Evolutionary conservation across 495 filamentous ascomycete genomes (phyloP), one percentile per base, ranked within the genome.

Genomic region (Acidiella bohemica): DNA sequence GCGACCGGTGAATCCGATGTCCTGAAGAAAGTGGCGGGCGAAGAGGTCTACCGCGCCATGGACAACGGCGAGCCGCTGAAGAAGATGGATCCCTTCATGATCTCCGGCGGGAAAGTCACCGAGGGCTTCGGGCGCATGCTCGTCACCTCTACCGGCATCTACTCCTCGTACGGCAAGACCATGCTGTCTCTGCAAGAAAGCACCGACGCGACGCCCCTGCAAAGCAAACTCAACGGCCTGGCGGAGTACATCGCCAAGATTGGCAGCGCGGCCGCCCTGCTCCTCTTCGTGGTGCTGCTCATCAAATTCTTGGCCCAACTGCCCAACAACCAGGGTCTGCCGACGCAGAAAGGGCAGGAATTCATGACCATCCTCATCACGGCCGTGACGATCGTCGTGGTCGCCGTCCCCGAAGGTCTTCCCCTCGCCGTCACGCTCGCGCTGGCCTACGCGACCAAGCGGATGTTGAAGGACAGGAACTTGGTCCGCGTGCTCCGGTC

Each of bases 401-500:
- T 96, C 17, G 88, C 88, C 21, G 85, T 96, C 10, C 88, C 88
- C 2, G 88, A 96, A 64, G 88, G 88, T 16, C 62, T 96, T 32
- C 88, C 88, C 12, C 67, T 96, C 26, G 88, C 88, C 35, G 88
- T 96, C 10, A 96, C 88, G 0, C 67, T 96, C 33, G 88, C 88
- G 31, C 69, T 96, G 17, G 88, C 88, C 27, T 95, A 93, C 59
- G 88, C 88, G 14, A 96, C 88, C 1, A 94, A 79, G 16, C 70
- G 85, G 19, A 96, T 96, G 88, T 65, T 94, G 32, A 90, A 82
- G 58, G 88, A 95, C 51, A 88, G 93, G 61, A 95, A 95, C 47
- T 59, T 96, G 34, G 88, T 96, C 36, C 82, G 88, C 20, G 72
- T 88, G 40, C 67, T 96, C 27, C 78, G 84, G 51, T 87, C 88